Percentiles rank a stretch among this genome's conserved stretches.
phyloP scores from a whole-genome alignment of 1,284 basidiomycete species.

The Garcileccinum viscosum region DNA sequence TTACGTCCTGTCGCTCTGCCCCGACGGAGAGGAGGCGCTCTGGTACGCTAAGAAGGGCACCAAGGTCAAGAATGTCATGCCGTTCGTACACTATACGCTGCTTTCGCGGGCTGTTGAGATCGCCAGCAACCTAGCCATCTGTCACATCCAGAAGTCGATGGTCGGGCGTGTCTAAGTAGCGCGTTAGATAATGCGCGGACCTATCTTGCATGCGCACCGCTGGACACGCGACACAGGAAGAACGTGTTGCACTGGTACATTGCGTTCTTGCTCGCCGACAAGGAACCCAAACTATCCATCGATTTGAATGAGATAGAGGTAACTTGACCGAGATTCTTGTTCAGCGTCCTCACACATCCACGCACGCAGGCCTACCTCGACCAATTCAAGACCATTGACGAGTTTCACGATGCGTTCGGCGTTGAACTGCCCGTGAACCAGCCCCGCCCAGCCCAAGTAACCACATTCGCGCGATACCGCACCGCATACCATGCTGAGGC shows the following conservation, averaged over 20 bases:
- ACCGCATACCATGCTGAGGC: slow-evolving; percentile 53
- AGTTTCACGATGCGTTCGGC: slow-evolving; percentile 54
- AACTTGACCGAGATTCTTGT: neutral
- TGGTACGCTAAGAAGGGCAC: slow-evolving; percentile 59
- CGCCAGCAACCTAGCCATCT: slow-evolving; percentile 59
- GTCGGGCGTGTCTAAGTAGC: slow-evolving; percentile 55
- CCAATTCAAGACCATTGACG: slow-evolving; percentile 54
- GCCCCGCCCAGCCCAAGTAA: slow-evolving; percentile 53
- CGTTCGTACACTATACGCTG: slow-evolving; percentile 57
- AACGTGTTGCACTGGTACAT: slow-evolving; percentile 64
- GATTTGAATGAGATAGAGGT: slow-evolving; percentile 59
- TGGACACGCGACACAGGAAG: slow-evolving; percentile 64
- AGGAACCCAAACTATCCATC: slow-evolving; percentile 53
- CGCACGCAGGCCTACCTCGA: slow-evolving; percentile 45
- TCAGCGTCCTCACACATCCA: neutral
- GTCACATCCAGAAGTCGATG: slow-evolving; percentile 50
- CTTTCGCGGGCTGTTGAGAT: slow-evolving; percentile 65
- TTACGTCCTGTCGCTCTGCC: slow-evolving; percentile 55
- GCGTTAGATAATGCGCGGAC: slow-evolving; percentile 64
- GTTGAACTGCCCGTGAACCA: slow-evolving; percentile 52
- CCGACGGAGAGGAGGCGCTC: slow-evolving; percentile 45
- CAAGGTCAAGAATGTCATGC: slow-evolving; percentile 52
- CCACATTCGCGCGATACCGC: slow-evolving; percentile 51
- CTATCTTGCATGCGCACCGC: slow-evolving; percentile 61
- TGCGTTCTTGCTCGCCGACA: slow-evolving; percentile 54